These are phyloP conservation scores for Rhizophagus prolifer DNA, from an alignment of 192 early-diverging fungal species.

Conservation along the genomic window DNA sequence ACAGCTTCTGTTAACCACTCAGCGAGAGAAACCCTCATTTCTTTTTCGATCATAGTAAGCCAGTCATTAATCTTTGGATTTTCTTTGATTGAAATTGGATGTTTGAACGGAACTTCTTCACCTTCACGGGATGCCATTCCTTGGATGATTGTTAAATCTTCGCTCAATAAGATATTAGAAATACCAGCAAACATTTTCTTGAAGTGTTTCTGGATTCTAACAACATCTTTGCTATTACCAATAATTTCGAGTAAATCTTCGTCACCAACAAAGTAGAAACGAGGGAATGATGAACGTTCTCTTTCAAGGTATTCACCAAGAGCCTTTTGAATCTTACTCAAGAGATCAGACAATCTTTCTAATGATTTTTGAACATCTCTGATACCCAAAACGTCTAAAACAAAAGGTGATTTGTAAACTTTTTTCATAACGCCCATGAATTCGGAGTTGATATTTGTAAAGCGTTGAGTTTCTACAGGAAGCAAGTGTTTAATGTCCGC, in stretches of 20 bases:
- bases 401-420: slow-evolving; percentile 97
- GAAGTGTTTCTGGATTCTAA: slow-evolving; percentile 96
- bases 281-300: slow-evolving; percentile 94
- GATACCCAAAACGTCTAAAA: slow-evolving; percentile 91
- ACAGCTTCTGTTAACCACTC: slow-evolving; percentile 71
- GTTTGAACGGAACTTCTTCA: slow-evolving; percentile 81
- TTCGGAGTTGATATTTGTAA: slow-evolving; percentile 97
- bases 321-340: slow-evolving; percentile 97
- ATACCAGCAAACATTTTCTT: slow-evolving; percentile 99
- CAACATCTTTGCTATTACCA: slow-evolving; percentile 95
- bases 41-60: slow-evolving; percentile 89
- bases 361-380: slow-evolving; percentile 93
- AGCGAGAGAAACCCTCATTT: slow-evolving; percentile 90
- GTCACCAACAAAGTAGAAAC: slow-evolving; percentile 99
- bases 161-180: slow-evolving; percentile 76
- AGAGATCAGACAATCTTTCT: slow-evolving; percentile 88
- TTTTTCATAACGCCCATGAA: slow-evolving; percentile 99
- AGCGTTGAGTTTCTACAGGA: slow-evolving; percentile 93
- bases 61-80: slow-evolving; percentile 97
- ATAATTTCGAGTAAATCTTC: slow-evolving; percentile 99
- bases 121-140: slow-evolving; percentile 94
- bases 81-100: slow-evolving; percentile 74
- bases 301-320: slow-evolving; percentile 98
- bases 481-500: slow-evolving; percentile 97
- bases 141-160: slow-evolving; percentile 69